phyloP scores from a whole-genome alignment of 2,329 filamentous ascomycete genomes.

The Cladorrhinum sp. region DNA sequence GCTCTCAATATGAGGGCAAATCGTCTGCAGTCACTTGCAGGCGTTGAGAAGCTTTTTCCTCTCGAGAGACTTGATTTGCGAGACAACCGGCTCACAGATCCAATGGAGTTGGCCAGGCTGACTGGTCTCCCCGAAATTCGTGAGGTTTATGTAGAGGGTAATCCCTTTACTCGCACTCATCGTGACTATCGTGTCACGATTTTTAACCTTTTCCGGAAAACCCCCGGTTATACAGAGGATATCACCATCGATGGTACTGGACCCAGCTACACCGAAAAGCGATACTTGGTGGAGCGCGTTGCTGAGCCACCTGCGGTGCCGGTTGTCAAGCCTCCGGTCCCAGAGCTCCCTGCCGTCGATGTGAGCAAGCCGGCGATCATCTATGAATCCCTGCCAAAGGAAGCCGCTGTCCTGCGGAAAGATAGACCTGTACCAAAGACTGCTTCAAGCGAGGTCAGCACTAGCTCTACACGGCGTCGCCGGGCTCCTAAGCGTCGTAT shows the following conservation, averaged over 20 bases:
- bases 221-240: constrained; percentile 86
- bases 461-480: constrained; percentile 58
- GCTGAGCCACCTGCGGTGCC: constrained; percentile 74
- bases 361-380: constrained; percentile 66
- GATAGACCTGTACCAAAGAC: constrained; percentile 53
- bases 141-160: constrained; percentile 89
- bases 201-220: constrained; percentile 92
- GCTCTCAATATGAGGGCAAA: constrained; percentile 90
- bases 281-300: constrained; percentile 76
- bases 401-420: constrained; percentile 55
- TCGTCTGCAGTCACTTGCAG: constrained; percentile 79
- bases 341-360: constrained; percentile 61
- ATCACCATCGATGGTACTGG: constrained; percentile 82
- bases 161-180: constrained; percentile 87
- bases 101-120: constrained; percentile 82
- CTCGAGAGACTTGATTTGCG: constrained; percentile 86
- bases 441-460: constrained; percentile 57
- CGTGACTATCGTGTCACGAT: constrained; percentile 82
- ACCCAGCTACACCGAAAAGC: constrained; percentile 81
- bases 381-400: constrained; percentile 46
- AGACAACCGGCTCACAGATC: constrained; percentile 88
- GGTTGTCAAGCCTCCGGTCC: constrained; percentile 67
- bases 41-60: constrained; percentile 83
- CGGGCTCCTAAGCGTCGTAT: constrained; percentile 61
- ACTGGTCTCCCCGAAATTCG: constrained; percentile 88